phyloP scores from a whole-genome alignment of 164 flowering plant species.

The Stephania cephalantha region DNA sequence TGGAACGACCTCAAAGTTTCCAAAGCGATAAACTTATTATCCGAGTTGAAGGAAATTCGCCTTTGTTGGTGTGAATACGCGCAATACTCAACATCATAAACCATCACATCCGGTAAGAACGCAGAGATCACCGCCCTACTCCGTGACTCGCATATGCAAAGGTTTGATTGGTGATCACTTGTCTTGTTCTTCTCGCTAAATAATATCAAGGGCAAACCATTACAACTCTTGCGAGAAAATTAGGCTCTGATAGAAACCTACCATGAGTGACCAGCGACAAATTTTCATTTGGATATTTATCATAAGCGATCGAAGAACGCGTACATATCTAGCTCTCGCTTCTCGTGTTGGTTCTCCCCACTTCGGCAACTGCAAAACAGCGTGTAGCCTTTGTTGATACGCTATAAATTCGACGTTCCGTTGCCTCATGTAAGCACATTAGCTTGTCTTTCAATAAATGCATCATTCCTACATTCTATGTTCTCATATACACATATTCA shows the following conservation, averaged over 20 bases:
- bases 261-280: constrained; percentile 83
- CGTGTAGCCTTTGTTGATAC: background rate
- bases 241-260: constrained; percentile 19
- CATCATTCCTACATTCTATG: background rate
- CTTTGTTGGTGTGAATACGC: constrained; percentile 48
- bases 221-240: too few relatives aligned
- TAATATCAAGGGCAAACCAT: background rate
- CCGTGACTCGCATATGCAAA: constrained; percentile 51
- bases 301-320: constrained; percentile 51
- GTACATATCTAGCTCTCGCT: constrained; percentile 49
- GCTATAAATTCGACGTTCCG: too few relatives aligned
- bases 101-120: constrained; percentile 30
- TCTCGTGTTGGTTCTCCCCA: constrained; percentile 55
- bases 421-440: too few relatives aligned
- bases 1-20: constrained; percentile 35
- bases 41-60: constrained; percentile 20
- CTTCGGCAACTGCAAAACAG: constrained; percentile 46
- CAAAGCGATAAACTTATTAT: constrained; percentile 30
- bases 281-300: constrained; percentile 67
- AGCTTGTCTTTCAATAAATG: background rate
- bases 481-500: background rate
- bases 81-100: constrained; percentile 62
- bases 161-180: background rate
- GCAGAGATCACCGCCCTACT: constrained; percentile 50
- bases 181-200: background rate